Evolutionary conservation across 202 grass and related monocot genomes (phyloP).

Genomic region (Tripidium arundinaceum): DNA sequence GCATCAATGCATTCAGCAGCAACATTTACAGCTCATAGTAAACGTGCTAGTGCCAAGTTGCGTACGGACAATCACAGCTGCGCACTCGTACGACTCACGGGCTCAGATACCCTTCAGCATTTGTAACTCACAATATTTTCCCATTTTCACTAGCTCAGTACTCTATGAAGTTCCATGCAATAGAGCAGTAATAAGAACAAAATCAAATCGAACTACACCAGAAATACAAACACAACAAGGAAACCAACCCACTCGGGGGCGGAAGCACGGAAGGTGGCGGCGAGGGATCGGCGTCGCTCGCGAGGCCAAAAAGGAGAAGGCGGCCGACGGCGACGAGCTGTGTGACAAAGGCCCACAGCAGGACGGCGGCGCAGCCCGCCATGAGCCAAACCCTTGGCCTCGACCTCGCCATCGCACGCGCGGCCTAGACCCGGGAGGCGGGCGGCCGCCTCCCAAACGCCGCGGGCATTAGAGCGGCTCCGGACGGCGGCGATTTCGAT

Average conservation of each 20-base stretch:
- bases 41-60: neutral
- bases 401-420: conserved; percentile 44
- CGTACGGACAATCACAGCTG: neutral
- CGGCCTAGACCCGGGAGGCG: conserved; percentile 29
- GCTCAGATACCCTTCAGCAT: neutral
- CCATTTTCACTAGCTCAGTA: neutral
- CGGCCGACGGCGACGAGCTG: conserved; percentile 57
- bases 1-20: neutral
- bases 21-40: neutral
- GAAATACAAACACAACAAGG: neutral
- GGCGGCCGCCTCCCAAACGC: conserved; percentile 16
- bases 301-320: conserved; percentile 32
- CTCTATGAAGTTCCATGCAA: neutral
- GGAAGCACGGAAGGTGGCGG: conserved; percentile 29
- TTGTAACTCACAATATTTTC: neutral
- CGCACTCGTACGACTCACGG: neutral
- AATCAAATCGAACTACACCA: neutral
- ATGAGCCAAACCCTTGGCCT: conserved; percentile 64
- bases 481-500: neutral
- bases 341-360: conserved; percentile 59
- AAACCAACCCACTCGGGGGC: conserved; percentile 36
- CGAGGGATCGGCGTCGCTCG: conserved; percentile 15
- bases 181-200: neutral
- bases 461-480: conserved; percentile 10
- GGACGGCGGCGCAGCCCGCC: conserved; percentile 47